Evolutionary conservation across 129 eudicot genomes (phyloP).

Genomic region (Saussurea involucrata): DNA sequence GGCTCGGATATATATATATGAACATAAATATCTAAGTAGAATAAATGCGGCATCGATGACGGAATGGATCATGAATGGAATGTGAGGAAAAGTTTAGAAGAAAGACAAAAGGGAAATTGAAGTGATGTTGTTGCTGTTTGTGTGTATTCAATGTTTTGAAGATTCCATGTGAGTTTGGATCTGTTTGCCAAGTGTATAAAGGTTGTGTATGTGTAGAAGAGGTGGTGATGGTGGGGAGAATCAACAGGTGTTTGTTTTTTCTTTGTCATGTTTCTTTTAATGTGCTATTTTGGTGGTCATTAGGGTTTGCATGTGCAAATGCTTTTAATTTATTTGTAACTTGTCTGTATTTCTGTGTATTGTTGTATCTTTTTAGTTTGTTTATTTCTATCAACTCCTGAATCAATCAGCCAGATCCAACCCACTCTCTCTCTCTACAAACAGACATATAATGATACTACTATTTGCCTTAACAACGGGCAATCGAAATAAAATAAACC

Average conservation of each 20-base stretch:
- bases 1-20: background rate
- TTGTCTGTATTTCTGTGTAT: background rate
- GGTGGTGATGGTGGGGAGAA: conserved; percentile 6
- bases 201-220: conserved; percentile 12
- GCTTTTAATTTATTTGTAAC: background rate
- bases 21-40: background rate
- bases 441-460: background rate
- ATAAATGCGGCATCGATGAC: conserved; percentile 4
- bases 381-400: conserved; percentile 4
- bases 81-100: background rate
- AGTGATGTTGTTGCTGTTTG: background rate
- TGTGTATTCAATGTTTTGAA: conserved; percentile 13
- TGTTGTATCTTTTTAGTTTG: background rate
- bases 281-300: background rate
- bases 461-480: background rate
- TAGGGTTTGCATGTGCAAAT: background rate
- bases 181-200: conserved; percentile 30
- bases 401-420: background rate
- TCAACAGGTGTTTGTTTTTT: conserved; percentile 8
- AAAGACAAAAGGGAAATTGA: background rate
- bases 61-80: background rate
- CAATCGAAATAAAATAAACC: background rate
- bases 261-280: background rate
- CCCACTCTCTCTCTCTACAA: background rate
- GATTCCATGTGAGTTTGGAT: conserved; percentile 35